Percentiles rank a stretch among this genome's conserved stretches.
Conservation (phyloP, 2,329 filamentous ascomycete genomes). For the Escovopsis sp. region DNA sequence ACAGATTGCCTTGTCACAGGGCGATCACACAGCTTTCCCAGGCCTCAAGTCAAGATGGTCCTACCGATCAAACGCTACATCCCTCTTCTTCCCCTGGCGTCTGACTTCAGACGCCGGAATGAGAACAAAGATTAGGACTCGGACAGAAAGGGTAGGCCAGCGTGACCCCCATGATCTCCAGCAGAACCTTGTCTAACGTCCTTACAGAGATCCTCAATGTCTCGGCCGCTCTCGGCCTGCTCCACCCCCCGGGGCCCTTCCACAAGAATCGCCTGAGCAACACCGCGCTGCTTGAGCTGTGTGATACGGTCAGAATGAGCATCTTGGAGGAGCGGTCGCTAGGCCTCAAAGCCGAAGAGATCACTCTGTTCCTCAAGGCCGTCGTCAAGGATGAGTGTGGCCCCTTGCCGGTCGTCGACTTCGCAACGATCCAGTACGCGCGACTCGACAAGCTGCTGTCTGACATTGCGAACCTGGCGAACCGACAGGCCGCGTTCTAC, state of each 20-base stretch:
- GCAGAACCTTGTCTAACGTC: background rate
- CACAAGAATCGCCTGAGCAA: slow-evolving; percentile 2
- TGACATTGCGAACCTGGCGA: slow-evolving; percentile 21
- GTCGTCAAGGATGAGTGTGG: slow-evolving; percentile 23
- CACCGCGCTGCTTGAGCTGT: slow-evolving; percentile 21
- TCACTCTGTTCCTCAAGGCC: slow-evolving; percentile 24
- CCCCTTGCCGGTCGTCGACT: slow-evolving; percentile 17
- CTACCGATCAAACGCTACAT: too few relatives aligned
- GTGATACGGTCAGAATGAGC: slow-evolving; percentile 24
- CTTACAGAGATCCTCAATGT: slow-evolving; percentile 1
- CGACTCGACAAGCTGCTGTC: slow-evolving; percentile 29
- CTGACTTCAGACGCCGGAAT: background rate
- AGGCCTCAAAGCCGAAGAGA: slow-evolving; percentile 18
- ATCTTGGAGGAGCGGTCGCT: slow-evolving; percentile 17
- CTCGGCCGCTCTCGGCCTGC: background rate
- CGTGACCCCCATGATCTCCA: background rate
- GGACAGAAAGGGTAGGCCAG: background rate
- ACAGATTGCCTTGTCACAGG: too few relatives aligned
- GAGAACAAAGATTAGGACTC: background rate
- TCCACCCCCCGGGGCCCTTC: background rate
- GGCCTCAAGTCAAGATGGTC: too few relatives aligned
- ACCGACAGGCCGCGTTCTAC: slow-evolving; percentile 12
- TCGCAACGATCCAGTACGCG: slow-evolving; percentile 23
- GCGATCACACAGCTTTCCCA: too few relatives aligned
- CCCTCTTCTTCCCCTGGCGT: background rate